These are phyloP conservation scores for Ligustrum vulgare DNA, from an alignment of 257 asterid genomes.

Conservation along the genomic window DNA sequence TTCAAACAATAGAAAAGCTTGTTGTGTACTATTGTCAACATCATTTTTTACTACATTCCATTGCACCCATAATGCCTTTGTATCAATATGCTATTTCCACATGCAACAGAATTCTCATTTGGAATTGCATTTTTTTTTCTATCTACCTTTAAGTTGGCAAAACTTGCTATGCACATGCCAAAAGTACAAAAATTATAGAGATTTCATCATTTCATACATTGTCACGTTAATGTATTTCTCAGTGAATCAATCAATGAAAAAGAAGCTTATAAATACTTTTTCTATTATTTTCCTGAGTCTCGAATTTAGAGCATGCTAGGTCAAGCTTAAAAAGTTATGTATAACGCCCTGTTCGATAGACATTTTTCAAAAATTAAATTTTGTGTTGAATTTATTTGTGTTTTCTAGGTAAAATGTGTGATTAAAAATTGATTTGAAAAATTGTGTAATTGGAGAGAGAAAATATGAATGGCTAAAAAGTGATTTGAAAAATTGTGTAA, in stretches of 20 bases:
- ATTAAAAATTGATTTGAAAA: no score
- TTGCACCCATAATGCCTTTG: not conserved
- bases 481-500: no score
- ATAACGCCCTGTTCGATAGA: no score
- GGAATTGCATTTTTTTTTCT: not conserved
- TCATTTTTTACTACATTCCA: not conserved
- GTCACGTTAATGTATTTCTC: not conserved
- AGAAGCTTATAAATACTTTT: not conserved
- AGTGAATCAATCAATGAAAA: not conserved
- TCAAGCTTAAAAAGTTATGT: not conserved
- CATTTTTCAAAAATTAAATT: no score
- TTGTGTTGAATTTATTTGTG: no score
- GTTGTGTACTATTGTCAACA: conserved; percentile 3
- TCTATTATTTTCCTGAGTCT: not conserved
- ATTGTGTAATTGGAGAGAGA: no score
- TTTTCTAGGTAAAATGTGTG: no score
- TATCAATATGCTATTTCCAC: not conserved
- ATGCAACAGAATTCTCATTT: not conserved
- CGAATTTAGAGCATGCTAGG: not conserved
- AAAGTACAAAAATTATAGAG: not conserved
- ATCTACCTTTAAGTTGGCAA: not conserved
- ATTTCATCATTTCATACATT: not conserved
- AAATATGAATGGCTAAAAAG: no score
- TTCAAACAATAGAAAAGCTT: not conserved
- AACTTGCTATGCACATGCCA: not conserved